Base-by-base conservation (phyloP, 805 yeast species). In the Saccharomycopsis olivae region DNA sequence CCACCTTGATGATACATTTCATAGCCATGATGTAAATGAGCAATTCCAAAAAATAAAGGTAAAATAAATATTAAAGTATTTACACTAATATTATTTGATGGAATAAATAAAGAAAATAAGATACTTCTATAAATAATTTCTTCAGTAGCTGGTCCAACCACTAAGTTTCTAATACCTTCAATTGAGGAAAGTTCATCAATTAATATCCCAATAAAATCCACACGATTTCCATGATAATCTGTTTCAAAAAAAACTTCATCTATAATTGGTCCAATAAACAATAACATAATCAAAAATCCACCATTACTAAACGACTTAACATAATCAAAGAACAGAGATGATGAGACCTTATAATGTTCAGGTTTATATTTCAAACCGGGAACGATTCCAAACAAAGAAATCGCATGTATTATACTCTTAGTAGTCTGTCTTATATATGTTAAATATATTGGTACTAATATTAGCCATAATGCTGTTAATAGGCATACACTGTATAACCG, bases 91-190 rank as follows among this genome's bases (percentile, higher is more conserved):
- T 29, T 32, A 5, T 47, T 36, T 2, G 51, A 48, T 17, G 62
- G 66, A 5, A 49, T 39, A 49, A 55, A 51, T 42, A 57, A 41
- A 34, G 59, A 47, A 42, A 62, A 42, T 45, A 69, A 43, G 48
- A 66, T 53, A 0, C 78, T 64, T 2, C 94, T 63, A 53, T 76
- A 85, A 1, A 82, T 69, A 21, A 83, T 47, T 53, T 85, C 95
- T 53, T 85, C 95, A 0, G 89, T 75, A 2, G 78, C 35, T 3
- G 95, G 95, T 0, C 87, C 95, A 29, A 79, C 61, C 0, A 81
- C 40, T 35, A 73, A 64, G 53, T 79, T 76, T 43, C 92, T 57
- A 18, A 74, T 25, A 1, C 75, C 74, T 19, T 57, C 54, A 3
- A 71, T 43, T 1, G 48, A 44, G 1, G 3, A 4, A 14, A 59